phyloP scores from a whole-genome alignment of 352 stramenopile species.

The Elongisporangium prolatum region DNA sequence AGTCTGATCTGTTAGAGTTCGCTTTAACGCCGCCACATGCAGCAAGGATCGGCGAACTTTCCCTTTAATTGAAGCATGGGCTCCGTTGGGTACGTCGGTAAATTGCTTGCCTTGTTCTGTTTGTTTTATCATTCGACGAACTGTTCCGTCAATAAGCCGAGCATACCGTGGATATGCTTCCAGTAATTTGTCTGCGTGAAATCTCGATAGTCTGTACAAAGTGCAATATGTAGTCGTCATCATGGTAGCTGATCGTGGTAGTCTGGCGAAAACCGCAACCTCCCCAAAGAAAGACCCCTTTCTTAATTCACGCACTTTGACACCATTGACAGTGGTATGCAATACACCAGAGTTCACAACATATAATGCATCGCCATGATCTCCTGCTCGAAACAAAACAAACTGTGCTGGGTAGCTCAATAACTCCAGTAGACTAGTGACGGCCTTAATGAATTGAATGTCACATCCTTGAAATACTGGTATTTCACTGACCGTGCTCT shows the following conservation, averaged over 20 bases:
- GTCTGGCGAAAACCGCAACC: slow-evolving; percentile 54
- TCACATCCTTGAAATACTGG: slow-evolving; percentile 61
- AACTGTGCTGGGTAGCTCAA: slow-evolving; percentile 48
- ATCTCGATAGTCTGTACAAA: slow-evolving; percentile 45
- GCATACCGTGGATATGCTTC: slow-evolving; percentile 48
- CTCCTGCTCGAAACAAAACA: slow-evolving; percentile 47
- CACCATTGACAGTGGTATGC: slow-evolving; percentile 46
- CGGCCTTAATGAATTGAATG: slow-evolving; percentile 48
- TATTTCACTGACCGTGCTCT: slow-evolving; percentile 42
- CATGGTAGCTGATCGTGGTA: slow-evolving; percentile 57
- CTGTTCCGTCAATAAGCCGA: slow-evolving; percentile 31
- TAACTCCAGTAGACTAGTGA: slow-evolving; percentile 51
- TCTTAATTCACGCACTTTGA: slow-evolving; percentile 63
- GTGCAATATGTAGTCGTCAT: slow-evolving; percentile 63
- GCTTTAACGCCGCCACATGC: neutral
- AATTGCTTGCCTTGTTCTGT: slow-evolving; percentile 1
- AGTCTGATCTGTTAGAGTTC: neutral
- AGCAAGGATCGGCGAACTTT: neutral
- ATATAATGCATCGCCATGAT: slow-evolving; percentile 71
- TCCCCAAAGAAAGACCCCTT: slow-evolving; percentile 69
- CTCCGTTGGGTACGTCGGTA: neutral
- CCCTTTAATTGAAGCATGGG: neutral
- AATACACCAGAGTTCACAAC: slow-evolving; percentile 61
- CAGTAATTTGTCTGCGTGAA: slow-evolving; percentile 46
- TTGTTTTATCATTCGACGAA: slow-evolving; percentile 37